Base-by-base conservation (phyloP, 176 grass and related monocot species). In the Guadua angustifolia region DNA sequence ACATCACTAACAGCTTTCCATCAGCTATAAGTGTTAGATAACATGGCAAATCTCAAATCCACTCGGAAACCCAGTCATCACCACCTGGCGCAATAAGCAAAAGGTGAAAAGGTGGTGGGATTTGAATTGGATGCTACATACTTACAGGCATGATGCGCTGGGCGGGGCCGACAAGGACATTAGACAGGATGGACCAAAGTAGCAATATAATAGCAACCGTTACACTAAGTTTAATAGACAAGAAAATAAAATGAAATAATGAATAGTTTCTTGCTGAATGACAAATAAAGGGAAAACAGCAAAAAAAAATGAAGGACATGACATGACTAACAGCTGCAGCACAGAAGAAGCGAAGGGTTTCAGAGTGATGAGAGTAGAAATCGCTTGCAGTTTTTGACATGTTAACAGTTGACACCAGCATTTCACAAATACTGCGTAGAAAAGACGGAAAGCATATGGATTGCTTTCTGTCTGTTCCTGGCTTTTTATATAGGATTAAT, bases 101-200 rank as follows among this genome's bases (percentile, higher is more conserved):
- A 71, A 53, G 22, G 42, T 52, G 18, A 64, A 39, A 71, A 53
- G 22, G 42, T 52, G 18, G 18, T 4, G 0, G n/a, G 26, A 70
- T 69, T 80, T 51, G 59, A 79, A 76, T 42, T 22, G 75, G 74
- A 67, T 50, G 60, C 26, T 43, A 45, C 80, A 44, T 56, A 39
- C 77, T 84, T 61, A 5, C 62, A 73, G 59, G 85, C 38, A 75
- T 69, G 83, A 47, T 47, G 56, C 43, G 79, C 35, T 35, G 26
- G 46, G 49, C 51, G 40, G 40, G 52, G 40, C 43, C 39, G 39
- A 77, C 11, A 17, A 67, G 21, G 35, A 84, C 62, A 67, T 75
- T 19, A 13, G 5, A 56, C 5, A 45, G 66, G 43, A 47, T 47
- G 26, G 6, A 64, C 66, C 36, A 73, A 67, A 56, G 7, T 2